Base-by-base conservation (phyloP, 2,329 filamentous ascomycete species). In the Aureobasidium mangrovei region DNA sequence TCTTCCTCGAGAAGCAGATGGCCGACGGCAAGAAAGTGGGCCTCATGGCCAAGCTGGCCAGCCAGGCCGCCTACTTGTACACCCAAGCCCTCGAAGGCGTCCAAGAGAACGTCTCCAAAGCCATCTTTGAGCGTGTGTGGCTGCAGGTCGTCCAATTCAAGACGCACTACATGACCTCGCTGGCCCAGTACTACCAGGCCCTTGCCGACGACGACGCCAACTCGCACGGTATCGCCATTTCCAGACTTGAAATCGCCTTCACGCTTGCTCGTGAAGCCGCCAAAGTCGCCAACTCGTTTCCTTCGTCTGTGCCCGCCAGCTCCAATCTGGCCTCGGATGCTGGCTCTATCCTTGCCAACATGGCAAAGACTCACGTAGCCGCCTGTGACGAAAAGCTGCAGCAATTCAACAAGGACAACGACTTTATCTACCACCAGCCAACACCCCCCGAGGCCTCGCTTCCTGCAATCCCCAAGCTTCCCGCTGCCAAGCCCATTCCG, bases 1-100 rank as follows among this genome's bases (percentile, higher is more conserved):
- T 97, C 2, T 98, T 98, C 63, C 76, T 98, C 31, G 94, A 98
- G 72, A 97, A 96, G 73, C 93, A 97, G 70, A 83, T 95, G 59
- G 79, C 84, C 10, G 93, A 97, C 67, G 83, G 86, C 60, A 98
- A 97, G 74, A 98, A 97, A 71, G 82, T 88, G 29, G 91, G 86
- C 5, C 75, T 98, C 59, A 73, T 98, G 59, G 94, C 93, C 3
- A 98, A 98, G 70, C 75, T 98, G 54, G 88, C 93, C 10, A 89
- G 90, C 54, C 93, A 98, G 65, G 88, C 91, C 2, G 86, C 86
- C 3, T 91, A 88, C 66, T 73, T 98, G 3, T 98, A 96, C 67
- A 77, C 80, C 0, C 91, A 97, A 67, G 89, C 90, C 1, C 79
- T 86, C 0, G 93, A 98, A 66, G 91, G 90, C 6, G 84, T 90